Percentiles rank a stretch among this genome's conserved stretches.
Evolutionary conservation across 345 rosid species (phyloP).

Genomic region (Hevea brasiliensis): DNA sequence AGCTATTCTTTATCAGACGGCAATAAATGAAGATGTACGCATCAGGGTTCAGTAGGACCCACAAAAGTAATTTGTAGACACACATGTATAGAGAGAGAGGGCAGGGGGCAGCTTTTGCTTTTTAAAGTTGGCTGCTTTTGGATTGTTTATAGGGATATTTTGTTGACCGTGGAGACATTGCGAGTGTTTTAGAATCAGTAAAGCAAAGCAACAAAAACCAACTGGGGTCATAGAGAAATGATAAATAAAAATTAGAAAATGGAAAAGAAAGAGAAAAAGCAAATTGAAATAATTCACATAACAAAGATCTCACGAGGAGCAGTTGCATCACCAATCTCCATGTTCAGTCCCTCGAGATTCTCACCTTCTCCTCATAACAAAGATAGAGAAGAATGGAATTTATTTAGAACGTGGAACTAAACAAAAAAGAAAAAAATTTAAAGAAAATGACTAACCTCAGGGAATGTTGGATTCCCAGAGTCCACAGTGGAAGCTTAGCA

Average conservation of each 20-base stretch:
- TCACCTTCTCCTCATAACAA: slow-evolving; percentile 30
- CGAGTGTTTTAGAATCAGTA: slow-evolving; percentile 37
- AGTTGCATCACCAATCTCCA: slow-evolving; percentile 38
- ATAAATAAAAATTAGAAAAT: background rate
- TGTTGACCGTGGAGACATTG: slow-evolving; percentile 51
- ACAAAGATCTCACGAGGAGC: slow-evolving; percentile 36
- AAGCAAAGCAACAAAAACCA: slow-evolving; percentile 26
- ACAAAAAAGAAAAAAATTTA: too few relatives aligned
- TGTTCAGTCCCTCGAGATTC: slow-evolving; percentile 46
- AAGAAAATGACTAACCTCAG: slow-evolving; percentile 30
- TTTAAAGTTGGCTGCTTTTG: slow-evolving; percentile 56
- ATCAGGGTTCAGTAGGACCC: background rate
- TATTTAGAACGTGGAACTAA: too few relatives aligned
- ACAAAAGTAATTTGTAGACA: background rate
- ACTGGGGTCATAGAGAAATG: slow-evolving; percentile 2
- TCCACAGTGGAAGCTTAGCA: slow-evolving; percentile 33
- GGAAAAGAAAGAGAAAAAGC: background rate
- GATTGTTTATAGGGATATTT: slow-evolving; percentile 41
- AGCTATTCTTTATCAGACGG: slow-evolving; percentile 15
- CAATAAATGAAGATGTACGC: background rate
- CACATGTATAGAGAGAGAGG: slow-evolving; percentile 7
- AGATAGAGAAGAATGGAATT: slow-evolving; percentile 16
- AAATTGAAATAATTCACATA: slow-evolving; percentile 29
- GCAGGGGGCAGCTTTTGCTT: slow-evolving; percentile 50
- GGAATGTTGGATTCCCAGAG: slow-evolving; percentile 57